These are phyloP conservation scores for Yamadazyma aaseri DNA, from an alignment of 1,139 yeast genomes.

Conservation along the genomic window DNA sequence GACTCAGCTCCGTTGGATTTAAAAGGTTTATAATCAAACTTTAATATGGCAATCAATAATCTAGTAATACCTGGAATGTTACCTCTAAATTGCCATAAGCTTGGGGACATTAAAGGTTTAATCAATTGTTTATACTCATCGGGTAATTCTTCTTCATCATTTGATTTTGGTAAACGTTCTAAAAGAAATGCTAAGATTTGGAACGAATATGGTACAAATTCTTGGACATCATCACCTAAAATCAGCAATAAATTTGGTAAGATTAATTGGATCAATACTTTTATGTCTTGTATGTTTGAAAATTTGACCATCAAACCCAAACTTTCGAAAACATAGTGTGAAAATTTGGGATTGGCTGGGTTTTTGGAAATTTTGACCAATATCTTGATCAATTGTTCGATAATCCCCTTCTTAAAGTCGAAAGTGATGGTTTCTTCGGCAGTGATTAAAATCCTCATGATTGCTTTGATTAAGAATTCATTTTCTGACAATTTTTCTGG, in stretches of 20 bases:
- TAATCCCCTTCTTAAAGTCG: constrained; percentile 43
- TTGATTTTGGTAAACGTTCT: constrained; percentile 54
- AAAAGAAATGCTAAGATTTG: constrained; percentile 81
- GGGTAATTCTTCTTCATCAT: constrained; percentile 48
- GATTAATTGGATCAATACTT: constrained; percentile 51
- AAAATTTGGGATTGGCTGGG: constrained; percentile 93
- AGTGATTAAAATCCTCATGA: constrained; percentile 79
- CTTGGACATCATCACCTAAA: constrained; percentile 84
- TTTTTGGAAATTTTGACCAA: constrained; percentile 73
- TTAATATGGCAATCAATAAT: constrained; percentile 68
- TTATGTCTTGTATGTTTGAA: constrained; percentile 25
- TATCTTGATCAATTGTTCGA: constrained; percentile 68
- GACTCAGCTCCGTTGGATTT: constrained; percentile 32
- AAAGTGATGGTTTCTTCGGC: constrained; percentile 60
- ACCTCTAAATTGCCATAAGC: constrained; percentile 90
- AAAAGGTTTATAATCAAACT: constrained; percentile 57
- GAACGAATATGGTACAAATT: constrained; percentile 89
- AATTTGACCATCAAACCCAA: constrained; percentile 73
- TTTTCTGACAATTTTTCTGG: constrained; percentile 95
- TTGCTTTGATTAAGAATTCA: constrained; percentile 85
- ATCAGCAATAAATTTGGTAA: constrained; percentile 69
- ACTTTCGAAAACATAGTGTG: constrained; percentile 88
- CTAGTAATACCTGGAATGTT: constrained; percentile 92
- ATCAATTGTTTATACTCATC: constrained; percentile 62
- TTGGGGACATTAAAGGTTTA: constrained; percentile 81